These are phyloP conservation scores for Geosiphon pyriformis DNA, from an alignment of 192 early-diverging fungal genomes.

Conservation along the genomic window DNA sequence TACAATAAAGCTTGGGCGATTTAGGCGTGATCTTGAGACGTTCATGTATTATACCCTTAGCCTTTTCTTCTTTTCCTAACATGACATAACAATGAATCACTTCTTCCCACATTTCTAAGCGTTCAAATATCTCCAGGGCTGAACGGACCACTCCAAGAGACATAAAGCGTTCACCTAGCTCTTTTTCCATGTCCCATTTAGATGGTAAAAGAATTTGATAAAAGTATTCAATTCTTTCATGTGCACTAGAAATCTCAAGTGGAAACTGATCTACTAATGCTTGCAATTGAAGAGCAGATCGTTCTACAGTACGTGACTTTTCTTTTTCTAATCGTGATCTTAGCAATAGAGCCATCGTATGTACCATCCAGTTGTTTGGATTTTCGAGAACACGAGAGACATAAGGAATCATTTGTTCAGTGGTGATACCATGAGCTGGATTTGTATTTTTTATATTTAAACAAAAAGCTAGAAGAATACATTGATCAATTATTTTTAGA, in stretches of 20 bases:
- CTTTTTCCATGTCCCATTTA: slow-evolving; percentile 95
- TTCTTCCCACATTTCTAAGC: slow-evolving; percentile 96
- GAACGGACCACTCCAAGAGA: slow-evolving; percentile 83
- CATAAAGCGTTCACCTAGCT: slow-evolving; percentile 81
- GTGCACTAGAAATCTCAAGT: slow-evolving; percentile 57
- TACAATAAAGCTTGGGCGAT: slow-evolving; percentile 80
- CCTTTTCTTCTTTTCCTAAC: slow-evolving; percentile 80
- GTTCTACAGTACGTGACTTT: slow-evolving; percentile 84
- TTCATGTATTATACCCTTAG: slow-evolving; percentile 70
- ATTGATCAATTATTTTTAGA: slow-evolving; percentile 78
- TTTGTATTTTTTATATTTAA: slow-evolving; percentile 95
- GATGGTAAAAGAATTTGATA: slow-evolving; percentile 76
- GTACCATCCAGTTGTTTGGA: slow-evolving; percentile 96
- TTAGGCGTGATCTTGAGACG: slow-evolving; percentile 57
- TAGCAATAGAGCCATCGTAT: slow-evolving; percentile 91
- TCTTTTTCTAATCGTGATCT: slow-evolving; percentile 85
- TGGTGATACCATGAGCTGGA: slow-evolving; percentile 86
- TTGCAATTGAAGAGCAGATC: slow-evolving; percentile 87
- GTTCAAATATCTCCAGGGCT: slow-evolving; percentile 90
- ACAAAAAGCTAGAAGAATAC: slow-evolving; percentile 82
- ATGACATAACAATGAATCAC: slow-evolving; percentile 82
- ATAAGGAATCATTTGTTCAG: slow-evolving; percentile 95
- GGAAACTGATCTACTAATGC: slow-evolving; percentile 89
- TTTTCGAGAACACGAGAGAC: slow-evolving; percentile 86
- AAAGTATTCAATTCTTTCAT: slow-evolving; percentile 78